Percentiles rank a stretch among this genome's conserved stretches.
Evolutionary conservation across 2,329 filamentous ascomycete genomes (phyloP).

Genomic region (Ophiocordyceps camponoti-saundersi): DNA sequence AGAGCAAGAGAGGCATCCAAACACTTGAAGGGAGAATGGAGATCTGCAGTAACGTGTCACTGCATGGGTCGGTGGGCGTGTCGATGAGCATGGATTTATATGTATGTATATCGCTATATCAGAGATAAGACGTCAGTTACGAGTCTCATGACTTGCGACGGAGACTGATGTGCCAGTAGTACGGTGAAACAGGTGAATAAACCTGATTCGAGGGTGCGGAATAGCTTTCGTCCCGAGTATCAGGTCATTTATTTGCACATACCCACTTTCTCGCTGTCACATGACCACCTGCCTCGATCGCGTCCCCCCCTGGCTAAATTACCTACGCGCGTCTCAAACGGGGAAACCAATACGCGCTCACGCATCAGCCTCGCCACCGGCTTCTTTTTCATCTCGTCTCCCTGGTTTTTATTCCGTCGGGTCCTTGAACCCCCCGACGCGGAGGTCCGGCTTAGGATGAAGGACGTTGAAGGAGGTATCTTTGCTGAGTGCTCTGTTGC

Average conservation of each 20-base stretch:
- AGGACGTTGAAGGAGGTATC: slow-evolving; percentile 12
- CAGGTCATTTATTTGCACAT: background rate
- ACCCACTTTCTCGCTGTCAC: slow-evolving; percentile 8
- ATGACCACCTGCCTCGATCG: slow-evolving; percentile 20
- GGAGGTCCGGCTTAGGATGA: slow-evolving; percentile 9
- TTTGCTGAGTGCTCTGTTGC: slow-evolving; percentile 26
- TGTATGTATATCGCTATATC: too few species aligned
- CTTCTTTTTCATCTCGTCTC: background rate
- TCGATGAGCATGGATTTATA: background rate
- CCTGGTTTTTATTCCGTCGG: too few species aligned
- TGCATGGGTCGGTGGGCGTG: background rate
- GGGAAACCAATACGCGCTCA: background rate
- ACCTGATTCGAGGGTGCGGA: background rate
- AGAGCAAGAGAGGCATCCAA: background rate
- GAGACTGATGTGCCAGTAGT: too few species aligned
- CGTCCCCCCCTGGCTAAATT: slow-evolving; percentile 7
- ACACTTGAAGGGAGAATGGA: too few species aligned
- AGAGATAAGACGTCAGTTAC: too few species aligned
- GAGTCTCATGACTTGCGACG: too few species aligned
- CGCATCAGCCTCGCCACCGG: background rate
- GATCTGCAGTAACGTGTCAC: background rate
- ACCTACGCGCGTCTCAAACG: background rate
- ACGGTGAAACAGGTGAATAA: too few species aligned
- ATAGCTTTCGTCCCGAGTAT: background rate
- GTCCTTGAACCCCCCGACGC: background rate